These are phyloP conservation scores for Nemophila menziesii DNA, from an alignment of 257 asterid species.

Conservation along the genomic window DNA sequence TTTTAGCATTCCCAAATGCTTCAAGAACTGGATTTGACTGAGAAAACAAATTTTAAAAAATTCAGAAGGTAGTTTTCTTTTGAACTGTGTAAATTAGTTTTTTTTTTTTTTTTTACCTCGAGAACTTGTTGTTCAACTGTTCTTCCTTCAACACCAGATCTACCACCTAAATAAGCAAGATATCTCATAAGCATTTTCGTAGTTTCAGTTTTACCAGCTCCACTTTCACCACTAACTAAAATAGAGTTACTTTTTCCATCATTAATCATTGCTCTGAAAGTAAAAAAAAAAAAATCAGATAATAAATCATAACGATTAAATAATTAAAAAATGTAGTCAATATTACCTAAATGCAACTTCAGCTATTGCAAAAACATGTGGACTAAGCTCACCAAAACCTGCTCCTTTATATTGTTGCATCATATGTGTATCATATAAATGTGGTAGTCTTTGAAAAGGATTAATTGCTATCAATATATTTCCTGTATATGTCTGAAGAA, in stretches of 20 bases:
- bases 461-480: constrained; percentile 93
- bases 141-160: constrained; percentile 96
- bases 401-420: constrained; percentile 99
- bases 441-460: constrained; percentile 98
- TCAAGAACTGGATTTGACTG: constrained; percentile 99
- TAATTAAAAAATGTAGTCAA: background rate
- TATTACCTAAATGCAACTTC: constrained; percentile 89
- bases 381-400: constrained; percentile 94
- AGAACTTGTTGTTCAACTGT: constrained; percentile 98
- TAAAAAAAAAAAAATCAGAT: constrained; percentile 11
- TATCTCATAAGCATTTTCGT: constrained; percentile 98
- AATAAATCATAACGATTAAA: background rate
- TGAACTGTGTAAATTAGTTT: too few relatives aligned
- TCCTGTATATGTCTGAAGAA: constrained; percentile 87
- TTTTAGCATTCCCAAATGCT: constrained; percentile 99
- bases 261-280: constrained; percentile 80
- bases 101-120: too few relatives aligned
- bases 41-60: constrained; percentile 12
- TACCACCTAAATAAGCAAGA: constrained; percentile 94
- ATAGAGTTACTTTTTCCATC: constrained; percentile 96
- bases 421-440: constrained; percentile 96
- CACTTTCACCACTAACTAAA: constrained; percentile 99
- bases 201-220: constrained; percentile 99
- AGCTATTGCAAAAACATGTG: constrained; percentile 96
- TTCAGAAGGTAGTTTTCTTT: background rate